Conservation (phyloP, 345 rosid species). For the Draba incana region DNA sequence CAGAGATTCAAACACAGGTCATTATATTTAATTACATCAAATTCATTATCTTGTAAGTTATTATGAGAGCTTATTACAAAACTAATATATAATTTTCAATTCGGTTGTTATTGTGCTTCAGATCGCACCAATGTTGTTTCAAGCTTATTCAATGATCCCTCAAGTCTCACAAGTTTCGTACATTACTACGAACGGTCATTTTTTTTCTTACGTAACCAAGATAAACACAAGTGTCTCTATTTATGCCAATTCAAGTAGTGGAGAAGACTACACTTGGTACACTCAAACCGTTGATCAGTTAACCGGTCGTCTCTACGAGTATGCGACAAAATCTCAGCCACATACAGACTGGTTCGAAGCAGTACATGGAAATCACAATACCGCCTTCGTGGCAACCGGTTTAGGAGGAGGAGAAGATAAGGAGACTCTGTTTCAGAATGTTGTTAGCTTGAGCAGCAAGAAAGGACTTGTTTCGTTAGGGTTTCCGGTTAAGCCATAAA, state of each 20-base stretch:
- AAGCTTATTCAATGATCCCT: conserved; percentile 36
- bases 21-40: too few relatives aligned
- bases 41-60: too few relatives aligned
- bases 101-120: neutral
- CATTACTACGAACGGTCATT: conserved; percentile 26
- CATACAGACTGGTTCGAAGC: conserved; percentile 29
- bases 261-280: conserved; percentile 35
- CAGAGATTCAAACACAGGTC: conserved; percentile 35
- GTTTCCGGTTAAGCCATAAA: conserved; percentile 26
- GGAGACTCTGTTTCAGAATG: conserved; percentile 15
- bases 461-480: conserved; percentile 39
- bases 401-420: conserved; percentile 29
- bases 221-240: conserved; percentile 26
- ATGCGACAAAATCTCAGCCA: conserved; percentile 9
- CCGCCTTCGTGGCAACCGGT: conserved; percentile 19
- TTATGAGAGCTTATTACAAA: neutral
- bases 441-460: conserved; percentile 29
- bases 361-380: conserved; percentile 7
- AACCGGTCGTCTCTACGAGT: conserved; percentile 25
- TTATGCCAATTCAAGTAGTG: conserved; percentile 32
- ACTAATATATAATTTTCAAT: neutral
- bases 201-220: conserved; percentile 21
- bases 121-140: conserved; percentile 37
- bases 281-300: conserved; percentile 37
- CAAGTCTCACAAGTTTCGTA: conserved; percentile 38